Conservation (phyloP, 345 rosid genomes). For the Moricandia moricandioides region DNA sequence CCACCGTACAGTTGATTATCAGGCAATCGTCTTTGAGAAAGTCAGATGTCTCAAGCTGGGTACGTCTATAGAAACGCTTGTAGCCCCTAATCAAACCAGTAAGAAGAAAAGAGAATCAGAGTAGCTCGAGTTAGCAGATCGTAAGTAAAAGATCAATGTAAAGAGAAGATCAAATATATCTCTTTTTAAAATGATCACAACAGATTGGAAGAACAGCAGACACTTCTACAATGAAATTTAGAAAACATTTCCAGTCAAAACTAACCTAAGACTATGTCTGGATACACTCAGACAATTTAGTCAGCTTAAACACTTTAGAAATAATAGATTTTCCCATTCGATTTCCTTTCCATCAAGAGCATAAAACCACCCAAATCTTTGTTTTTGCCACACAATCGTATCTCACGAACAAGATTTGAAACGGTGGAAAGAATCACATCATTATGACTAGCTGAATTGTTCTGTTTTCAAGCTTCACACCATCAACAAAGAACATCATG, state of each 20-base stretch:
- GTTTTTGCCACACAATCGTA: background rate
- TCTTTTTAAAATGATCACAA: background rate
- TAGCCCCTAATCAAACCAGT: conserved; percentile 66
- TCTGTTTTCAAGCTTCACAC: background rate
- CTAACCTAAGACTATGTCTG: conserved; percentile 1
- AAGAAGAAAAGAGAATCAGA: background rate
- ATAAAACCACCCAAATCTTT: background rate
- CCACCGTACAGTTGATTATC: conserved; percentile 82
- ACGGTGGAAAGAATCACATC: background rate
- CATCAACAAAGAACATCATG: background rate
- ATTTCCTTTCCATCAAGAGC: background rate
- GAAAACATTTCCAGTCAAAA: background rate
- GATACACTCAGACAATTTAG: background rate
- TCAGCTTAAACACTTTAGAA: background rate
- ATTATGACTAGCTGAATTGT: background rate
- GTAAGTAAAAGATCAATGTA: background rate
- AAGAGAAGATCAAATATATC: background rate
- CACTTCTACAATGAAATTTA: background rate
- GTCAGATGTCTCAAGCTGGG: conserved; percentile 70
- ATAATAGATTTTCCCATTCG: background rate
- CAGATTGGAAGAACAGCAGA: background rate
- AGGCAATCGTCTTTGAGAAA: conserved; percentile 83
- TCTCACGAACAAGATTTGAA: background rate
- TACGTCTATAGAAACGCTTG: conserved; percentile 81
- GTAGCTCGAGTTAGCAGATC: background rate